Conservation (phyloP, 1,284 basidiomycete species). For the Fomitopsis schrenkii region DNA sequence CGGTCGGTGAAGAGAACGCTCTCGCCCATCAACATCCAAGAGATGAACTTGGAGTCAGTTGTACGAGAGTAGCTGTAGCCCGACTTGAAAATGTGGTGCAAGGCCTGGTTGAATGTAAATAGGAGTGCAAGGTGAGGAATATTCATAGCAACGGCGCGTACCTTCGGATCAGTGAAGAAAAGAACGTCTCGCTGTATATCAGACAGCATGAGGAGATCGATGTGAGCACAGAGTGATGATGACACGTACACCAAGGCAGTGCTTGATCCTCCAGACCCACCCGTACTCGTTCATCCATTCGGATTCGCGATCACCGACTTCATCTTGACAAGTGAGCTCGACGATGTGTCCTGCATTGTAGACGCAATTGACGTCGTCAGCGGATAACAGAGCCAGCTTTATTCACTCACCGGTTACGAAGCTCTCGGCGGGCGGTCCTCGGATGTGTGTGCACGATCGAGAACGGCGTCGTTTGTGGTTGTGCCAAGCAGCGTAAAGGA, state of each 20-base stretch:
- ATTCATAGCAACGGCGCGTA: neutral
- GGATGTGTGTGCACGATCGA: neutral
- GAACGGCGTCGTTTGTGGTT: neutral
- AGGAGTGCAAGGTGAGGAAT: neutral
- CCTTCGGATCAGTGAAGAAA: neutral
- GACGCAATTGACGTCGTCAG: neutral
- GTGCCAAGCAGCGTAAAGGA: neutral
- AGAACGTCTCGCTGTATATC: neutral
- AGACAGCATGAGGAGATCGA: neutral
- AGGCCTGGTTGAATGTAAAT: neutral
- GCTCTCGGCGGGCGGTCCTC: neutral
- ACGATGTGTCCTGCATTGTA: neutral
- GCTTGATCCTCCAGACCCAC: neutral
- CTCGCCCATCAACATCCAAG: conserved; percentile 21
- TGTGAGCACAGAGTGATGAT: neutral
- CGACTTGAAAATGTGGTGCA: neutral
- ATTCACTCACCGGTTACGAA: neutral
- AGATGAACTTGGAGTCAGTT: neutral
- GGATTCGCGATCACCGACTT: neutral
- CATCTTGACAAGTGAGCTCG: neutral
- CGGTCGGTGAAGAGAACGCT: conserved; percentile 25
- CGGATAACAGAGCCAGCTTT: neutral
- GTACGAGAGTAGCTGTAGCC: neutral
- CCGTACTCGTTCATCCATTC: neutral
- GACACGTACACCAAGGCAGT: neutral